A percentile compares a stretch with the other conserved stretches of the same genome.
Evolutionary conservation across 345 rosid species (phyloP).

Genomic region (Abelmoschus esculentus): DNA sequence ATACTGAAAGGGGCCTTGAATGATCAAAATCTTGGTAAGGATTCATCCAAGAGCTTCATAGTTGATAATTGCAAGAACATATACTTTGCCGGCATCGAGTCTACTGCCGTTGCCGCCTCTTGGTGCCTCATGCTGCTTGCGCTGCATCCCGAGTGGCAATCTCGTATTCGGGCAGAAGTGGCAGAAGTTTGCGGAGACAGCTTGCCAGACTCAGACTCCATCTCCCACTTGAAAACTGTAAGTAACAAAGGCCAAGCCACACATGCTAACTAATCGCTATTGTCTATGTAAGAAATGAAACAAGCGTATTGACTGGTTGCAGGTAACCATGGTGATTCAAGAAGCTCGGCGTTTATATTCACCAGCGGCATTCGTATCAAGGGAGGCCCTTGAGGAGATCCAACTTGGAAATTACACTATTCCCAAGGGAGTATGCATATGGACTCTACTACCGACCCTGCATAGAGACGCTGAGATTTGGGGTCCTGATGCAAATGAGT

Average conservation of each 20-base stretch:
- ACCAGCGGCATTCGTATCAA: conserved; percentile 56
- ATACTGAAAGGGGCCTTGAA: conserved; percentile 55
- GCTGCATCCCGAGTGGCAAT: conserved; percentile 69
- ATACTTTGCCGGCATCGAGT: conserved; percentile 50
- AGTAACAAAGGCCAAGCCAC: not conserved
- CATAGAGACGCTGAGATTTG: conserved; percentile 58
- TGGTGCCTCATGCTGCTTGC: conserved; percentile 89
- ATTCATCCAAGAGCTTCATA: conserved; percentile 46
- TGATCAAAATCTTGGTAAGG: conserved; percentile 25
- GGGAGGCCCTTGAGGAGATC: conserved; percentile 56
- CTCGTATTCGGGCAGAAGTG: conserved; percentile 42
- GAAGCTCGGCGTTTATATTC: conserved; percentile 57
- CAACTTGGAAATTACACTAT: conserved; percentile 42
- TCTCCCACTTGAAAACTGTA: conserved; percentile 50
- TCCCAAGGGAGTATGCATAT: conserved; percentile 48
- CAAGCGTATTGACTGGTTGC: not conserved
- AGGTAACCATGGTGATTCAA: conserved; percentile 60
- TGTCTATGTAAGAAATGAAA: not conserved
- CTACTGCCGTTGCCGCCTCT: conserved; percentile 66
- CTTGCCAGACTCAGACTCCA: conserved; percentile 38
- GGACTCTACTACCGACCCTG: conserved; percentile 53
- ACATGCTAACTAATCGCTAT: not conserved
- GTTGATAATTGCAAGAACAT: conserved; percentile 47
- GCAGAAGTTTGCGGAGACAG: conserved; percentile 29
- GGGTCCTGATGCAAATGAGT: conserved; percentile 64